Conservation (phyloP, 2,329 filamentous ascomycete genomes). For the Rutstroemia sp. region DNA sequence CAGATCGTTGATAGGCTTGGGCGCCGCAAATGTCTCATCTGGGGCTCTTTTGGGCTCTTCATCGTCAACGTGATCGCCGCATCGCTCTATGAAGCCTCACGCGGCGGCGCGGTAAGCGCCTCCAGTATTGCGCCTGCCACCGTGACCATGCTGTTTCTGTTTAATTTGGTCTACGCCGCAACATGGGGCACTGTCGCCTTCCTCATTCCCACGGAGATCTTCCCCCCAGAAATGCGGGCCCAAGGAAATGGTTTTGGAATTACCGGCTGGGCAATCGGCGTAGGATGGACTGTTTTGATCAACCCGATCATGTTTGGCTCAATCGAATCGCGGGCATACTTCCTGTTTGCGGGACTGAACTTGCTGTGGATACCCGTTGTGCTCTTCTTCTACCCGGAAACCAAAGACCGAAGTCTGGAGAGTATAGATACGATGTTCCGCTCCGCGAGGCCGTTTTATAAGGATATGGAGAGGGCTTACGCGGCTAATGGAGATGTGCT, state of each 20-base stretch:
- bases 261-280: conserved; percentile 50
- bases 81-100: conserved; percentile 31
- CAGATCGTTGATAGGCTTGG: conserved; percentile 59
- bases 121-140: conserved; percentile 37
- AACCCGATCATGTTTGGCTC: conserved; percentile 45
- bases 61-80: conserved; percentile 43
- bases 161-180: conserved; percentile 44
- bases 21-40: conserved; percentile 56
- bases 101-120: conserved; percentile 32
- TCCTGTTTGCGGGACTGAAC: conserved; percentile 45
- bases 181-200: conserved; percentile 43
- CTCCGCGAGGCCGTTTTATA: conserved; percentile 35
- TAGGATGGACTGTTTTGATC: conserved; percentile 45
- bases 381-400: conserved; percentile 41
- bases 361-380: conserved; percentile 43
- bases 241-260: conserved; percentile 53
- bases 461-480: conserved; percentile 12
- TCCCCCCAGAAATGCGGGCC: conserved; percentile 47
- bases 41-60: conserved; percentile 45
- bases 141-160: conserved; percentile 44
- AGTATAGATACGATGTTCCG: conserved; percentile 44
- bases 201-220: conserved; percentile 47
- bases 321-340: conserved; percentile 40
- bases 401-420: conserved; percentile 40
- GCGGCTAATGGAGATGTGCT: conserved; percentile 3